These are phyloP conservation scores for Leccinellum luteum DNA, from an alignment of 768 basidiomycete species.

Conservation along the genomic window DNA sequence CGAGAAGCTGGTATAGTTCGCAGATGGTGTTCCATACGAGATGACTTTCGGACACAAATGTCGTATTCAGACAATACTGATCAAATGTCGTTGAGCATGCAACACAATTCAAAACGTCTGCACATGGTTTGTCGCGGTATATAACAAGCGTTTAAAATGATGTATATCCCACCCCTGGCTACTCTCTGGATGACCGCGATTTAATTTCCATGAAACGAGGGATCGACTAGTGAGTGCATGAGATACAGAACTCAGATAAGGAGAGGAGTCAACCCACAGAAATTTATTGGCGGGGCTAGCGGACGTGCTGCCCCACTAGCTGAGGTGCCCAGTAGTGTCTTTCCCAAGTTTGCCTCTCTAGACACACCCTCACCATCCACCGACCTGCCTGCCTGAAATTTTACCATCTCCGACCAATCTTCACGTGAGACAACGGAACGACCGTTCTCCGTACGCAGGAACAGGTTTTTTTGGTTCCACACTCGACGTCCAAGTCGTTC, in stretches of 20 bases:
- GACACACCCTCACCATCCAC: not conserved
- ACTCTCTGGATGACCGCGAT: not conserved
- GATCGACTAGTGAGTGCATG: conserved; percentile 19
- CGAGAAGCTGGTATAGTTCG: conserved; percentile 41
- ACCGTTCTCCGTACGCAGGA: conserved; percentile 33
- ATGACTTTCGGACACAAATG: not conserved
- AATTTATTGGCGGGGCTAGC: conserved; percentile 14
- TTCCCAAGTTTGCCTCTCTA: not conserved
- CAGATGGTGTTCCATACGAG: not conserved
- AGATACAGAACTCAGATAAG: not conserved
- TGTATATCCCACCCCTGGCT: conserved; percentile 6
- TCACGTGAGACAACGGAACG: conserved; percentile 41
- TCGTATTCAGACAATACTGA: not conserved
- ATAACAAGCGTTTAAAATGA: not conserved
- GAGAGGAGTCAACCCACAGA: conserved; percentile 20
- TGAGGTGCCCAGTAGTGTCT: conserved; percentile 8
- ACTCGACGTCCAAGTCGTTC: conserved; percentile 78
- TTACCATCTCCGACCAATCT: conserved; percentile 50
- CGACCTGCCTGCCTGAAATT: conserved; percentile 34
- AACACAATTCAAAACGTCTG: not conserved
- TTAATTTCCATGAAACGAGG: conserved; percentile 20
- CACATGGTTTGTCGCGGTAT: not conserved
- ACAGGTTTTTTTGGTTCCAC: conserved; percentile 60
- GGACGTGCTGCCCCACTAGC: not conserved
- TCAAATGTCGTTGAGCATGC: not conserved